Base-by-base conservation (phyloP, 352 stramenopile genomes). In the Phytophthora sansomeana region DNA sequence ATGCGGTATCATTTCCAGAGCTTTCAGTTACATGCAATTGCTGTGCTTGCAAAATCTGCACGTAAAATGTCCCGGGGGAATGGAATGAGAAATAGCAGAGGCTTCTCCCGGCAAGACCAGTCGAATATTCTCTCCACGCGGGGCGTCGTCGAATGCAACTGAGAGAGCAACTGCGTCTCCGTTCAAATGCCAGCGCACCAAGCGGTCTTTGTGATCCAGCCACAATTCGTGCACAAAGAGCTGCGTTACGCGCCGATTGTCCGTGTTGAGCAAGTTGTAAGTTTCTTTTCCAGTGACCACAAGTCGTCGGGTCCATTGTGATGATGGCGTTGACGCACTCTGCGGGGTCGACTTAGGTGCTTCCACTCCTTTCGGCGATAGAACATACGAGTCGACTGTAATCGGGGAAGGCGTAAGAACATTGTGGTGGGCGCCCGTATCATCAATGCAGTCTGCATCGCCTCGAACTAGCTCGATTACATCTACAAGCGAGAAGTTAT, bases 211-310 rank as follows among this genome's bases (percentile, higher is more conserved):
- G 63, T 92, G 87, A 61, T 95, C 87, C 24, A 95, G 64, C 87
- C 87, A 95, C 4, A 95, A 48, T 42, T 95, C 87, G 48, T 95
- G 87, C 8, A 95, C 87, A 60, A 95, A 95, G 24, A 95, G 71
- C 54, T 95, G 87, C 7, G 87, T 95, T 29, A 95, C 80, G 0
- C 77, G 73, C 7, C 87, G 83, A 11, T 80, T 78, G 19, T 83
- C 68, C 21, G 83, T 80, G 32, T 84, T 82, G 17, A 85, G 64
- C 33, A 95, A 64, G 19, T 80, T 83, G 56, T 88, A 91, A n/a
- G 87, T 95, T 50, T 95, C 87, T 43, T 93, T 95, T 16, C 87
- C 87, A 0, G 87, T 93, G 7, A 95, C 77, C 6, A 95, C 87
- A 16, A 95, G 58, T 0, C 87, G 83, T 51, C 84, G 90, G 47